Conservation (phyloP, 306 rosid genomes). For the Dryas alaskensis region DNA sequence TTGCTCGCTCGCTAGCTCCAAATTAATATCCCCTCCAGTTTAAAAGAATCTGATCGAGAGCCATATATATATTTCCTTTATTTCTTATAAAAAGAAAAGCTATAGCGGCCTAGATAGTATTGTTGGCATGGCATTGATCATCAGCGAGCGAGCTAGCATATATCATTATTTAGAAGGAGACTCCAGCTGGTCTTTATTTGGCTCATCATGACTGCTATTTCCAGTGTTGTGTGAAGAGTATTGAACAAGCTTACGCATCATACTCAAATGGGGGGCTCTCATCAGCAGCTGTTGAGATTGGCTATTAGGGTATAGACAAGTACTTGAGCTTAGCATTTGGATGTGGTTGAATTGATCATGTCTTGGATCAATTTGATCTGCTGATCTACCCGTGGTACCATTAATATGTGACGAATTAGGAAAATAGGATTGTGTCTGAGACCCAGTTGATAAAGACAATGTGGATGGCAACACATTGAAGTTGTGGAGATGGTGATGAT, state of each 20-base stretch:
- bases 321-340: constrained; percentile 40
- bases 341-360: constrained; percentile 38
- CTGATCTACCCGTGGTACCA: not conserved
- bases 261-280: constrained; percentile 48
- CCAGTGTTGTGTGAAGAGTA: constrained; percentile 27
- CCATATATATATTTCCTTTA: not conserved
- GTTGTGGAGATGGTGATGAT: constrained; percentile 29
- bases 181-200: constrained; percentile 32
- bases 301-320: constrained; percentile 28
- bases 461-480: constrained; percentile 57
- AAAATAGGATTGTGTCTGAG: constrained; percentile 35
- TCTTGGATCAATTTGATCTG: constrained; percentile 47
- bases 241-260: constrained; percentile 40
- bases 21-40: not conserved
- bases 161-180: constrained; percentile 49
- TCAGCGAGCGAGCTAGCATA: not conserved
- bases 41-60: not conserved
- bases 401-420: constrained; percentile 13
- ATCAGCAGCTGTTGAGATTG: constrained; percentile 25
- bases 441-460: constrained; percentile 51
- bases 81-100: constrained; percentile 12
- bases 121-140: not conserved
- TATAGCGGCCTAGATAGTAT: too few species aligned
- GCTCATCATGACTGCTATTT: constrained; percentile 20
- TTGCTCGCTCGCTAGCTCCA: constrained; percentile 2